Evolutionary conservation across 768 basidiomycete genomes (phyloP).

Genomic region (Kwoniella pini): DNA sequence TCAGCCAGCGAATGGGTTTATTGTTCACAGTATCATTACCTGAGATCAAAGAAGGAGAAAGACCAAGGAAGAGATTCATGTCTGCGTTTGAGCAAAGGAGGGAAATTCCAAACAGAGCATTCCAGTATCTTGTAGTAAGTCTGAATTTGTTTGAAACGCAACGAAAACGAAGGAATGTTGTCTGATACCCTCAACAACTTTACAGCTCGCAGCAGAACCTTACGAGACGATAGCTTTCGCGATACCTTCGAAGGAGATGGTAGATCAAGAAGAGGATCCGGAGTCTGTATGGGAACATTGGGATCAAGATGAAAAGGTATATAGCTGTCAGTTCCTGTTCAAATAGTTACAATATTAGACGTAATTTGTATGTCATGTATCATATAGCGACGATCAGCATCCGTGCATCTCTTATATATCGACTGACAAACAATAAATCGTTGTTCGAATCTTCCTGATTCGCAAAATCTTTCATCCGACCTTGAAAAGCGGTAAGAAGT

Average conservation of each 20-base stretch:
- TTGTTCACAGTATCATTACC: conserved; percentile 90
- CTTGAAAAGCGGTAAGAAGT: too few species aligned
- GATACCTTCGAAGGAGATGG: conserved; percentile 91
- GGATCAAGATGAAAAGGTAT: conserved; percentile 99
- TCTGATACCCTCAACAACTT: too few species aligned
- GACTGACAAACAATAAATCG: too few species aligned
- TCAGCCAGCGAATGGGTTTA: conserved; percentile 87
- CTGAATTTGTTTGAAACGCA: too few species aligned
- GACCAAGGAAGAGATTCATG: conserved; percentile 90
- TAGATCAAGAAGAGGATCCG: conserved; percentile 65
- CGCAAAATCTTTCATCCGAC: too few species aligned
- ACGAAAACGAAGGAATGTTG: too few species aligned
- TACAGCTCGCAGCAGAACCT: conserved; percentile 96
- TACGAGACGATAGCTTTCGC: conserved; percentile 99
- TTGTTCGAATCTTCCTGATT: too few species aligned
- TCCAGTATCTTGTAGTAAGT: conserved; percentile 95
- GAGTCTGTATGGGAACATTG: conserved; percentile 97
- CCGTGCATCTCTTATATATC: too few species aligned
- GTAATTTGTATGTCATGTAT: not conserved
- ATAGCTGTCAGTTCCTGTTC: conserved; percentile 97
- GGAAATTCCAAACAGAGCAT: conserved; percentile 91
- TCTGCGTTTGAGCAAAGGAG: conserved; percentile 95
- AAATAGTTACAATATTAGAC: conserved; percentile 25
- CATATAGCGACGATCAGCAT: too few species aligned
- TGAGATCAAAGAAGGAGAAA: conserved; percentile 81